Base-by-base conservation (phyloP, 345 rosid species). In the Corymbia maculata region DNA sequence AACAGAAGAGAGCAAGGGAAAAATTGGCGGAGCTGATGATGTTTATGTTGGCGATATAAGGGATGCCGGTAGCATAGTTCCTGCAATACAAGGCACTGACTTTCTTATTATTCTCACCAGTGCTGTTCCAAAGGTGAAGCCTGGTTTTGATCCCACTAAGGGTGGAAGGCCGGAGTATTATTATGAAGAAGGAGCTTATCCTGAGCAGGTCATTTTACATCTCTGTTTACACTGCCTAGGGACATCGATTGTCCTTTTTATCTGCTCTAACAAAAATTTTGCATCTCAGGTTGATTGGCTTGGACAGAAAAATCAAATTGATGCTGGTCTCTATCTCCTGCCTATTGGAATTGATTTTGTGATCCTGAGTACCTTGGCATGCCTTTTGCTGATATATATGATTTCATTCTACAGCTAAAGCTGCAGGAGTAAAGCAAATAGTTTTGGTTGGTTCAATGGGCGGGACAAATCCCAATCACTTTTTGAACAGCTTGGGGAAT, bases 401-500 rank as follows among this genome's bases (percentile, higher is more conserved):
- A n/a, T 53, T 70, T 59, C 66, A 36, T 42, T 75, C 55, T 87
- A 91, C 95, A 98, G 99, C 99, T 19, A 95, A 93, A 91, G 97
- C 96, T 52, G 97, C 98, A 0, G 99, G 99, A 89, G 98, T 96
- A 84, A 98, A 97, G 95, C 99, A 96, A 87, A 95, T 98, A 91
- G 98, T 96, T 87, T 84, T 98, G 95, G 97, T 98, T 19, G 99
- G 99, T 8, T 97, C 99, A 5, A 98, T 98, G 99, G 99, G 99
- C 85, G 99, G 99, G 90, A 97, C 98, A 59, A 90, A 95, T 90
- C 95, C 52, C 36, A 93, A 95, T 88, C 87, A 98, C 88, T 97
- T 96, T 42, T 87, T 98, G 90, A 98, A 98, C 96, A 95, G 96
- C 88, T 92, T 98, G 91, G 99, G 95, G 86, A 96, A 95, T 87